A percentile compares a stretch with the other conserved stretches of the same genome.
phyloP scores from a whole-genome alignment of 768 basidiomycete genomes.

The Hortiboletus campestris region DNA sequence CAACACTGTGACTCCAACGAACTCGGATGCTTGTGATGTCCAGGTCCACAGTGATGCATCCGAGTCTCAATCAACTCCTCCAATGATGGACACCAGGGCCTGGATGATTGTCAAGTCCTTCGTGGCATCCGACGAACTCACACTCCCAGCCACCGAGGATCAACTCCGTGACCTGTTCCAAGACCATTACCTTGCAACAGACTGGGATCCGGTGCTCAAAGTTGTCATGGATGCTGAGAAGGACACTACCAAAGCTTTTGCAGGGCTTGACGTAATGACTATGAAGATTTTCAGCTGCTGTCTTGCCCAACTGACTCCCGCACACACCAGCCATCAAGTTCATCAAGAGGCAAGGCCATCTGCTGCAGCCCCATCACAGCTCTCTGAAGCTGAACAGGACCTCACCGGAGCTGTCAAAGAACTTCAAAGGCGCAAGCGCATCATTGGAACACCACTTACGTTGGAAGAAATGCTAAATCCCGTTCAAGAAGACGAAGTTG shows the following conservation, averaged over 20 bases:
- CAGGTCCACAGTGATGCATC: too few relatives aligned
- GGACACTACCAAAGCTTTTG: too few relatives aligned
- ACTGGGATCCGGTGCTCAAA: too few relatives aligned
- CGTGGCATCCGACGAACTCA: too few relatives aligned
- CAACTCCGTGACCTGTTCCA: too few relatives aligned
- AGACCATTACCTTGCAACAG: too few relatives aligned
- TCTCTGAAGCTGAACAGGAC: neutral
- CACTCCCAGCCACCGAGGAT: too few relatives aligned
- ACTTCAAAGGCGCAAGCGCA: neutral
- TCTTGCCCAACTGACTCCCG: neutral
- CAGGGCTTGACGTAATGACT: too few relatives aligned
- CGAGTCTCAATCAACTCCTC: neutral
- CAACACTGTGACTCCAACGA: too few relatives aligned
- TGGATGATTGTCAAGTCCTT: neutral
- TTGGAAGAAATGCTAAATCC: neutral
- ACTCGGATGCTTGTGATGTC: too few relatives aligned
- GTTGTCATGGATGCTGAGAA: too few relatives aligned
- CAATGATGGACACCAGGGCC: neutral
- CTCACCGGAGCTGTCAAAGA: neutral
- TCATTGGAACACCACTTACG: neutral
- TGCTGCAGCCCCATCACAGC: neutral
- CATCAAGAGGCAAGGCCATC: too few relatives aligned
- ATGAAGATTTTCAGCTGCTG: neutral
- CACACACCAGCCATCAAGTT: neutral
- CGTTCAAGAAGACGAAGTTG: neutral